Conservation (phyloP, 2,329 filamentous ascomycete species). For the Diplocarpon mali region DNA sequence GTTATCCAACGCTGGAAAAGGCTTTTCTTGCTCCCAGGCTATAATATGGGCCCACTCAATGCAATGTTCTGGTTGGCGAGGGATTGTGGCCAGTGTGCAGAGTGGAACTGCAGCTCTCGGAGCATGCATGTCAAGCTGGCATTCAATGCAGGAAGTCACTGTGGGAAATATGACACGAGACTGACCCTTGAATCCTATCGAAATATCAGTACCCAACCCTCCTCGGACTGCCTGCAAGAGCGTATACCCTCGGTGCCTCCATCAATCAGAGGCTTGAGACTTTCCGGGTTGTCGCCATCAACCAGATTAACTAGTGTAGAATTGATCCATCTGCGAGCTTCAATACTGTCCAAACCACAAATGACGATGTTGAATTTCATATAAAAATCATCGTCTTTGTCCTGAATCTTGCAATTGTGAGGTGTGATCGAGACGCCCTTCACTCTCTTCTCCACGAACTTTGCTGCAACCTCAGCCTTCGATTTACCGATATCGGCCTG, state of each 20-base stretch:
- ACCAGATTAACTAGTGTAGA: slow-evolving; percentile 85
- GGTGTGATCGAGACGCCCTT: slow-evolving; percentile 87
- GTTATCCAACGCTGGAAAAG: slow-evolving; percentile 78
- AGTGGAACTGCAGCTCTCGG: slow-evolving; percentile 94
- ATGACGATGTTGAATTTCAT: slow-evolving; percentile 92
- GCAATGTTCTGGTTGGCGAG: slow-evolving; percentile 93
- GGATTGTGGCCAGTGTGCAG: slow-evolving; percentile 92
- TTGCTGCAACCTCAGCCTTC: slow-evolving; percentile 87
- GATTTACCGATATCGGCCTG: slow-evolving; percentile 82
- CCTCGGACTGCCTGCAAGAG: too few species aligned
- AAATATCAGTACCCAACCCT: not conserved
- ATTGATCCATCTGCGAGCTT: slow-evolving; percentile 98
- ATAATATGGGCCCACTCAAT: slow-evolving; percentile 99
- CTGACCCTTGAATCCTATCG: slow-evolving; percentile 83
- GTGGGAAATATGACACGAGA: slow-evolving; percentile 85
- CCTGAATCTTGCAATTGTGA: slow-evolving; percentile 90
- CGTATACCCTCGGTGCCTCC: slow-evolving; percentile 76
- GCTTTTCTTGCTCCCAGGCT: slow-evolving; percentile 82
- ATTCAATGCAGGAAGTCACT: slow-evolving; percentile 93
- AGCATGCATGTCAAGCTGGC: slow-evolving; percentile 96
- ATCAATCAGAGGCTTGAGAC: slow-evolving; percentile 86
- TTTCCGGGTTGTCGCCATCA: slow-evolving; percentile 71
- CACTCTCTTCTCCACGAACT: slow-evolving; percentile 82
- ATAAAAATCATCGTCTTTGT: slow-evolving; percentile 93
- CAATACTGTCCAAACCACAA: slow-evolving; percentile 92